Conservation (phyloP, 495 filamentous ascomycete genomes). For the Aspergillus avenaceus region DNA sequence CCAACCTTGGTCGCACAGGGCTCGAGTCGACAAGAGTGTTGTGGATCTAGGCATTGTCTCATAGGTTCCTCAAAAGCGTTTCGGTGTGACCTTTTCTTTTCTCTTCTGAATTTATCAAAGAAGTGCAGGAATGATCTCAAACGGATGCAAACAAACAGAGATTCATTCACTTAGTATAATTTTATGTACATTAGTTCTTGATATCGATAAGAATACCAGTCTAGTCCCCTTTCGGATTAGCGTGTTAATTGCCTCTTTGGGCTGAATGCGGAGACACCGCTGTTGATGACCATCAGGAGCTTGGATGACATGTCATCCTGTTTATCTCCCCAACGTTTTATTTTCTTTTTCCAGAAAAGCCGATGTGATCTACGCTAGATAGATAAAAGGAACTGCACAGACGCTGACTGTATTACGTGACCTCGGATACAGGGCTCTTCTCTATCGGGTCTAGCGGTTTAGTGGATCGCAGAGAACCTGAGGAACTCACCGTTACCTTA, state of each 20-base stretch:
- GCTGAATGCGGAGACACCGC: conserved; percentile 11
- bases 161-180: no score
- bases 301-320: background rate
- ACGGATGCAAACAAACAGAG: no score
- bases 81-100: no score
- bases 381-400: background rate
- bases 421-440: no score
- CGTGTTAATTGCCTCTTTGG: background rate
- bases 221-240: background rate
- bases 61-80: background rate
- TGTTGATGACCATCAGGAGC: background rate
- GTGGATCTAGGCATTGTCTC: background rate
- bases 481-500: background rate
- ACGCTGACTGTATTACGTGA: no score
- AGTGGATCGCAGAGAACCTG: background rate
- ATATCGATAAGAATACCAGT: background rate
- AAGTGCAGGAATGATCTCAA: no score
- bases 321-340: background rate
- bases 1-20: conserved; percentile 3
- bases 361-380: no score
- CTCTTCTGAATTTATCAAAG: no score
- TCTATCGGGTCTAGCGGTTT: background rate
- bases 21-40: background rate
- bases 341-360: no score
- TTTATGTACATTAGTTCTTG: background rate